Percentiles rank a stretch among this genome's conserved stretches.
These are phyloP conservation scores for Brachypodium distachyon DNA, from an alignment of 202 grass and related monocot species.

Conservation along the genomic window DNA sequence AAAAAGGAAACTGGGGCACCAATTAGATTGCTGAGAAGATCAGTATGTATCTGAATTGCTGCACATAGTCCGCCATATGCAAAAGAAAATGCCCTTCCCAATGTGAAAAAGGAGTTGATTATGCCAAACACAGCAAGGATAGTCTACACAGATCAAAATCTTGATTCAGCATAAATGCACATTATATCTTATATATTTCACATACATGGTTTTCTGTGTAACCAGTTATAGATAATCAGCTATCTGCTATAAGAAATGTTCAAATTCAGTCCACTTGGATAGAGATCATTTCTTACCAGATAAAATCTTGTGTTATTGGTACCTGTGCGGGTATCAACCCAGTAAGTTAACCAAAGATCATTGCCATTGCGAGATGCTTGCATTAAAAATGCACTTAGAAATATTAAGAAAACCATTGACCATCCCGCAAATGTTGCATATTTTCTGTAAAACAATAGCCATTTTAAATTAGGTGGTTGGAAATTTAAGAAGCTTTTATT, in stretches of 20 bases:
- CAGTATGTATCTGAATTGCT: constrained; percentile 68
- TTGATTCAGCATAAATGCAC: constrained; percentile 3
- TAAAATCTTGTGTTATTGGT: constrained; percentile 57
- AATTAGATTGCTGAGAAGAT: constrained; percentile 72
- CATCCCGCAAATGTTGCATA: constrained; percentile 62
- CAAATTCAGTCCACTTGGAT: not conserved
- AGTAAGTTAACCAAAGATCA: constrained; percentile 94
- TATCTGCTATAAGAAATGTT: not conserved
- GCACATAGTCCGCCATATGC: constrained; percentile 80
- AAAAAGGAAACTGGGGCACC: constrained; percentile 79
- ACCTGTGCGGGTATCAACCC: constrained; percentile 72
- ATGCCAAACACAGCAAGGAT: constrained; percentile 77
- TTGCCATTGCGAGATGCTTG: constrained; percentile 98
- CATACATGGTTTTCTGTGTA: not conserved
- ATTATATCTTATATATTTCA: constrained; percentile 3
- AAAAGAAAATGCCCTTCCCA: constrained; percentile 89
- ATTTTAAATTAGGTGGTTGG: not conserved
- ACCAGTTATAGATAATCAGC: not conserved
- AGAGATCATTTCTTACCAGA: constrained; percentile 54
- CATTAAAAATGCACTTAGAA: constrained; percentile 70
- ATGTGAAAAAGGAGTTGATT: constrained; percentile 81
- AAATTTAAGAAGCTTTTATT: not conserved
- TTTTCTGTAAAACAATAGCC: constrained; percentile 45
- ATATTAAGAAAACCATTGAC: constrained; percentile 63
- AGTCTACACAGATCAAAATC: constrained; percentile 43